Base-by-base conservation (phyloP, 805 yeast species). In the Yarrowia deformans region DNA sequence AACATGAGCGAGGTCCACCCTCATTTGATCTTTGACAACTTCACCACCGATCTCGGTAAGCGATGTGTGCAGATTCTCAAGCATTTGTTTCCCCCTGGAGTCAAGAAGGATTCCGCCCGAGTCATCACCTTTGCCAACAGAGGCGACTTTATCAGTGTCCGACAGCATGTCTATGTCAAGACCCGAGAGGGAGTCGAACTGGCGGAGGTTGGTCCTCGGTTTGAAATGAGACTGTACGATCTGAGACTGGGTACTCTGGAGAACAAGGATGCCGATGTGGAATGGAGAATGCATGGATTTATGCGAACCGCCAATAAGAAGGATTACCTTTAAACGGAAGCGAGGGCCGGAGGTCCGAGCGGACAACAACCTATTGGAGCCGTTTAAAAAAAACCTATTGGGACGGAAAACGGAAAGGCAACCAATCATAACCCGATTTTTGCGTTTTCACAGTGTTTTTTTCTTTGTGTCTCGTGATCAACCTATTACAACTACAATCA, bases 181-280 rank as follows among this genome's bases (percentile, higher is more conserved):
- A 92, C 97, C 0, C 88, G 89, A 73, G 97, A 93, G 71, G 85
- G 85, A 18, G 97, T 93, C 1, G 98, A 95, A 77, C 80, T 95
- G 69, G 93, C 97, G 70, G 99, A 95, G 78, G 90, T 95, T 45
- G 99, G 99, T 0, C 99, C 99, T n/a, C 83, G 99, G 72, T 95
- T 95, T 75, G 99, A 95, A 79, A 93, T 95, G 98, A 86, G 93
- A 77, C 81, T 95, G 72, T 95, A 87, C 77, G 98, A 94, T 78
- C 81, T 95, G 72, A 85, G 88, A 75, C 83, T 95, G 73, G 98
- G 99, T 3, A 91, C 97, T 52, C 79, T 94, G 72, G 99, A 95
- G 74, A 93, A 94, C 78, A 91, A 91, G 80, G 98, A 95, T 78
- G 97, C 98, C 12, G 99, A 95, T 76, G 87, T 91, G n/a, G 99